Percentiles rank a stretch among this genome's conserved stretches.
phyloP scores from a whole-genome alignment of 495 filamentous ascomycete genomes.

The Penicillium waksmanii region DNA sequence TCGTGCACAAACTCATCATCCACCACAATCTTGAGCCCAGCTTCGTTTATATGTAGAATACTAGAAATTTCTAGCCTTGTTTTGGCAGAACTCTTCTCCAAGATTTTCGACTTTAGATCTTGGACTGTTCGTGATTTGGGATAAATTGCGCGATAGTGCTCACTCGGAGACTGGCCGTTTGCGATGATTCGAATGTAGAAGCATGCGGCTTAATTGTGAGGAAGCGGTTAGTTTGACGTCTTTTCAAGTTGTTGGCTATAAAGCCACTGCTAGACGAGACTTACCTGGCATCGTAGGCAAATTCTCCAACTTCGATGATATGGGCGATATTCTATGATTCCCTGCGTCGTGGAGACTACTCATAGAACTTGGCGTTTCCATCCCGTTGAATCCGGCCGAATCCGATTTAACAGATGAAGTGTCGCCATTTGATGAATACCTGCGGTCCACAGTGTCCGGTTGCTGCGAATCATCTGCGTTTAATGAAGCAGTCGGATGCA shows the following conservation, averaged over 20 bases:
- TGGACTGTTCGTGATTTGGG: conserved; percentile 3
- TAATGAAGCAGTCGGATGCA: neutral
- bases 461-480: neutral
- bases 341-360: neutral
- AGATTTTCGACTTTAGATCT: conserved; percentile 1
- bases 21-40: conserved; percentile 6
- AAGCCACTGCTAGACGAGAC: neutral
- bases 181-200: neutral
- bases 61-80: neutral
- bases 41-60: conserved; percentile 1
- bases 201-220: conserved; percentile 6
- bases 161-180: neutral
- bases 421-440: neutral
- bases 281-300: neutral
- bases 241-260: neutral
- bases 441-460: neutral
- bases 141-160: conserved; percentile 14
- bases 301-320: neutral
- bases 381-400: neutral
- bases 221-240: neutral
- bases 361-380: neutral
- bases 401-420: neutral
- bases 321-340: neutral
- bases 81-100: neutral
- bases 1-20: conserved; percentile 13